Conservation (phyloP, 148 eudicot species). For the Vaccinium myrtillus region DNA sequence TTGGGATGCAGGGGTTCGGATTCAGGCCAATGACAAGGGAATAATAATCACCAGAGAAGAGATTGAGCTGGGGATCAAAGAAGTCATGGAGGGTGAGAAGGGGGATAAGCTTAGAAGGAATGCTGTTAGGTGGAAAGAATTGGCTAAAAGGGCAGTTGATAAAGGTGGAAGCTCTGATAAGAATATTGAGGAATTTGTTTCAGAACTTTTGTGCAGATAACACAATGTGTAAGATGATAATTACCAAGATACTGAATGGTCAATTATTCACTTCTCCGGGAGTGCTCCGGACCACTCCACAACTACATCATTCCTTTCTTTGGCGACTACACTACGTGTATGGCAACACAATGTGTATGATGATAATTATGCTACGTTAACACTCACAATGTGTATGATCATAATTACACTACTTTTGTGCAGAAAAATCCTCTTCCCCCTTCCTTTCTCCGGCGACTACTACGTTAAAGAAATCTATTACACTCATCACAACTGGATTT, state of each 20-base stretch:
- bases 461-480: background rate
- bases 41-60: slow-evolving; percentile 31
- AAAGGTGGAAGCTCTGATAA: slow-evolving; percentile 22
- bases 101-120: slow-evolving; percentile 30
- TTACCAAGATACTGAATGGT: too few relatives aligned
- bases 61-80: slow-evolving; percentile 22
- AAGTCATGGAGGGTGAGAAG: slow-evolving; percentile 46
- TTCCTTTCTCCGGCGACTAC: background rate
- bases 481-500: background rate
- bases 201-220: too few relatives aligned
- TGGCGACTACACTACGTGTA: too few relatives aligned
- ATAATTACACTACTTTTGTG: too few relatives aligned
- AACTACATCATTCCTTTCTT: too few relatives aligned
- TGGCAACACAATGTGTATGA: too few relatives aligned
- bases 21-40: slow-evolving; percentile 29
- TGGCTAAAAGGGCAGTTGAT: slow-evolving; percentile 20
- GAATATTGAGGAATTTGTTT: slow-evolving; percentile 18
- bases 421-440: background rate
- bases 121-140: slow-evolving; percentile 32
- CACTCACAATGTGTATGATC: too few relatives aligned
- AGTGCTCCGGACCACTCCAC: too few relatives aligned
- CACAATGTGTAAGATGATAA: too few relatives aligned
- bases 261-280: too few relatives aligned
- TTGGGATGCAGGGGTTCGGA: slow-evolving; percentile 43
- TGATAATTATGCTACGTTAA: too few relatives aligned